Evolutionary conservation across 176 grass and related monocot species (phyloP).

Genomic region (Eragrostis nindensis): DNA sequence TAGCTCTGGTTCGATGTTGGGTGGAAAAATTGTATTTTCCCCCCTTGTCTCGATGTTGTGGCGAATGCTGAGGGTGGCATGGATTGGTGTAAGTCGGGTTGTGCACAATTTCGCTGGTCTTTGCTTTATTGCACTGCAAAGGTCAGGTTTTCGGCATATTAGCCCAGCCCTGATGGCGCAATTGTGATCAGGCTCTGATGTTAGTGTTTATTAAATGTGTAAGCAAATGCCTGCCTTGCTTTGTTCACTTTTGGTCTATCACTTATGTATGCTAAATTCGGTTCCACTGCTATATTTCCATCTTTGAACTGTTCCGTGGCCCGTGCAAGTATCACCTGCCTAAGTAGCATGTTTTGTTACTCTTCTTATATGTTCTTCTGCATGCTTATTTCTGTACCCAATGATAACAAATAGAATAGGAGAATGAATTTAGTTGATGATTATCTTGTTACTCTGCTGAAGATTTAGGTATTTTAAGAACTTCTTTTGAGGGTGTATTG

Average conservation of each 20-base stretch:
- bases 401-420: not conserved
- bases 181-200: not conserved
- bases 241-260: not conserved
- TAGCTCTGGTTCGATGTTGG: not conserved
- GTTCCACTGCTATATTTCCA: not conserved
- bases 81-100: slow-evolving; percentile 7
- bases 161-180: not conserved
- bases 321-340: not conserved
- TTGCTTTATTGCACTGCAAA: slow-evolving; percentile 20
- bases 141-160: slow-evolving; percentile 18
- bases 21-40: not conserved
- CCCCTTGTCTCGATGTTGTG: slow-evolving; percentile 4
- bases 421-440: slow-evolving; percentile 11
- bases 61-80: not conserved
- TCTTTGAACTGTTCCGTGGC: not conserved
- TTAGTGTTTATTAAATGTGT: not conserved
- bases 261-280: not conserved
- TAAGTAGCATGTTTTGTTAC: slow-evolving; percentile 3
- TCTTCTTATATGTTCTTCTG: slow-evolving; percentile 2
- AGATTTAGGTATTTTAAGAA: not conserved
- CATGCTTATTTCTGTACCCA: too few species aligned
- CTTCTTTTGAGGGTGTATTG: not conserved
- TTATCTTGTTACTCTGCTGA: slow-evolving; percentile 14
- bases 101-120: not conserved
- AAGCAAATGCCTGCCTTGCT: not conserved